phyloP scores from a whole-genome alignment of 306 rosid species.

The Cicer arietinum region DNA sequence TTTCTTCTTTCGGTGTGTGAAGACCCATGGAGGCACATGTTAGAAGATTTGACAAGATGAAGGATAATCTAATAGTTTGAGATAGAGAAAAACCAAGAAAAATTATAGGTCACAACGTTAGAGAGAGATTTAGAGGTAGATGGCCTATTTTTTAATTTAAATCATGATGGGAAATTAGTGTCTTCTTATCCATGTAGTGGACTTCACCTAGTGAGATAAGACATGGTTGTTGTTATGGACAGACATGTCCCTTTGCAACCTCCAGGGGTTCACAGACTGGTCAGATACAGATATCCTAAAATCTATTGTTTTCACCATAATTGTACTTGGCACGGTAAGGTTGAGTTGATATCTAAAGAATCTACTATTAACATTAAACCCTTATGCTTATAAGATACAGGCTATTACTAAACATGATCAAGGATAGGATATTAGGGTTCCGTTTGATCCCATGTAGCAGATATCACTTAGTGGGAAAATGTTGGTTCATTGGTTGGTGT shows the following conservation, averaged over 20 bases:
- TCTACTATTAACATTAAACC: background rate
- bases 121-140: too few species aligned
- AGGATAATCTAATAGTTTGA: too few species aligned
- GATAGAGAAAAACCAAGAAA: too few species aligned
- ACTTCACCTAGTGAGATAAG: too few species aligned
- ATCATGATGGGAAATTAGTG: too few species aligned
- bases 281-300: constrained; percentile 9
- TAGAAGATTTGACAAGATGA: too few species aligned
- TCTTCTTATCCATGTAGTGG: too few species aligned
- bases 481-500: background rate
- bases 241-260: background rate
- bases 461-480: background rate
- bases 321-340: background rate
- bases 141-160: too few species aligned
- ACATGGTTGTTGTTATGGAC: background rate
- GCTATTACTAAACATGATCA: background rate
- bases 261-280: background rate
- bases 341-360: constrained; percentile 15
- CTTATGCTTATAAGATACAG: background rate
- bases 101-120: too few species aligned
- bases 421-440: background rate
- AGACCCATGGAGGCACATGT: background rate
- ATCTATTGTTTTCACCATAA: constrained; percentile 5
- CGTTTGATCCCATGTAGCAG: background rate
- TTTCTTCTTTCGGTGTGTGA: constrained; percentile 15